These are phyloP conservation scores for Colletotrichum sublineola DNA, from an alignment of 2,329 filamentous ascomycete species.

Conservation along the genomic window DNA sequence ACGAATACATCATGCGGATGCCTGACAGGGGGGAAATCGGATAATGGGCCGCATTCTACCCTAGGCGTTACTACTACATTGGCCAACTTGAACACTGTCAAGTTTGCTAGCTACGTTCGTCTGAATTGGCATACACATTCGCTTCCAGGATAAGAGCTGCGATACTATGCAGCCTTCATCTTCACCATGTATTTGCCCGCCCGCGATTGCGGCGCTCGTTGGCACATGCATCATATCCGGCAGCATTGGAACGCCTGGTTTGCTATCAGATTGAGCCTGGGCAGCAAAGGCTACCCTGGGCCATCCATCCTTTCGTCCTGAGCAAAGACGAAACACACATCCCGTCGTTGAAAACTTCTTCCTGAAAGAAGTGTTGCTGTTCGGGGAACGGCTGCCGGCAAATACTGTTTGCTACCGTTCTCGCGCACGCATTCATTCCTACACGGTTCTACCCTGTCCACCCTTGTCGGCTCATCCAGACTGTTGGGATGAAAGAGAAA, in stretches of 20 bases:
- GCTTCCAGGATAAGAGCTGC: background rate
- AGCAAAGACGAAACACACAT: background rate
- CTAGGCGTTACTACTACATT: background rate
- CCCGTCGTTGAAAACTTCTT: background rate
- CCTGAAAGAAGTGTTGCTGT: background rate
- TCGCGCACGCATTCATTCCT: background rate
- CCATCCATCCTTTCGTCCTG: background rate
- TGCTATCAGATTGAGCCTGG: slow-evolving; percentile 3
- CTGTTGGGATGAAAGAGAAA: slow-evolving; percentile 22
- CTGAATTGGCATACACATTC: background rate
- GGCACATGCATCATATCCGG: background rate
- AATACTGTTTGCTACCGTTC: background rate
- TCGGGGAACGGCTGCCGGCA: background rate
- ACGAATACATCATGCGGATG: background rate
- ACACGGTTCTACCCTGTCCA: slow-evolving; percentile 4
- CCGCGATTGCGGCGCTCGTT: slow-evolving; percentile 5
- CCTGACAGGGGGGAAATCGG: background rate
- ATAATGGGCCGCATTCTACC: background rate
- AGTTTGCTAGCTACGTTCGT: background rate
- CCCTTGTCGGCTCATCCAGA: slow-evolving; percentile 18
- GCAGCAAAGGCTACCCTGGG: background rate
- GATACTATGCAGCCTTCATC: background rate
- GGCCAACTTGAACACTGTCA: background rate
- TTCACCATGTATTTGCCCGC: background rate
- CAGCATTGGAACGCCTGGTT: slow-evolving; percentile 7